These are phyloP conservation scores for Diaporthe aspalathi DNA, from an alignment of 2,329 filamentous ascomycete genomes.

Conservation along the genomic window DNA sequence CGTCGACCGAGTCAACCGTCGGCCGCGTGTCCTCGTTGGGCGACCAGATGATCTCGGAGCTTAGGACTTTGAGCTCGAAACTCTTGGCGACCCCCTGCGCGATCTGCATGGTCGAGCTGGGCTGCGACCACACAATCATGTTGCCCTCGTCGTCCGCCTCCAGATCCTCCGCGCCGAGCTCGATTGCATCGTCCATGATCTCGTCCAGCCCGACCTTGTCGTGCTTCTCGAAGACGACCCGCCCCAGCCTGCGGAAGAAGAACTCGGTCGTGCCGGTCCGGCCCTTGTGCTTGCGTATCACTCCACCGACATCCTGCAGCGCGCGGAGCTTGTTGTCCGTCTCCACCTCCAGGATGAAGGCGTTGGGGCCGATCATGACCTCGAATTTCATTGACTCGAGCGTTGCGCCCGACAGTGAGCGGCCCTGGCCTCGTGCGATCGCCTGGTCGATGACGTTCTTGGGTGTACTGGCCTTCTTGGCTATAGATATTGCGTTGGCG, in stretches of 20 bases:
- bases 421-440: slow-evolving; percentile 88
- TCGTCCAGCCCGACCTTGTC: slow-evolving; percentile 71
- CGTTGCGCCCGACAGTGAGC: slow-evolving; percentile 77
- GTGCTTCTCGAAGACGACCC: slow-evolving; percentile 74
- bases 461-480: slow-evolving; percentile 87
- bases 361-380: slow-evolving; percentile 81
- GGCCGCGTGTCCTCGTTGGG: slow-evolving; percentile 84
- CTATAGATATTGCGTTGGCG: slow-evolving; percentile 76
- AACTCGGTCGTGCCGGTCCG: slow-evolving; percentile 80
- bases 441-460: slow-evolving; percentile 87
- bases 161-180: slow-evolving; percentile 83
- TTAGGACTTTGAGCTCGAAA: slow-evolving; percentile 75
- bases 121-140: slow-evolving; percentile 77
- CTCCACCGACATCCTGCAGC: slow-evolving; percentile 76
- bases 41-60: slow-evolving; percentile 85
- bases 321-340: slow-evolving; percentile 83
- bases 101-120: slow-evolving; percentile 71
- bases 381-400: slow-evolving; percentile 86
- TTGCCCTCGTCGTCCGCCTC: slow-evolving; percentile 75
- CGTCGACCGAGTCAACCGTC: slow-evolving; percentile 66
- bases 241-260: slow-evolving; percentile 85
- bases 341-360: slow-evolving; percentile 85
- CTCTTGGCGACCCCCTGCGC: slow-evolving; percentile 72
- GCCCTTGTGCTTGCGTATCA: slow-evolving; percentile 79
- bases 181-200: slow-evolving; percentile 83